These are phyloP conservation scores for Mycena crocata DNA, from an alignment of 768 basidiomycete species.

Conservation along the genomic window DNA sequence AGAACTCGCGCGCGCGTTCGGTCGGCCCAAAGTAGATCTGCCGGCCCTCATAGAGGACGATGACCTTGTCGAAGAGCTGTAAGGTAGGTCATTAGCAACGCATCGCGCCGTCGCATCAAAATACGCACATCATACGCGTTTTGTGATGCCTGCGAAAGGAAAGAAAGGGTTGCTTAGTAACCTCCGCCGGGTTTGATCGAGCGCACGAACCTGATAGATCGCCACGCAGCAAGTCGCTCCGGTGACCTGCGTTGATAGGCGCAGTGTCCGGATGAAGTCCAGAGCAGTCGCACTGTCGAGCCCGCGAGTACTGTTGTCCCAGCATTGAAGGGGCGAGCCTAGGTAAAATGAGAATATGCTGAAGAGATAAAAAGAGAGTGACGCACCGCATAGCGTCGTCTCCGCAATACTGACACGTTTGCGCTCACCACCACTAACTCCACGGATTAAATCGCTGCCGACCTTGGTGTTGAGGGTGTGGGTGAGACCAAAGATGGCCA, in stretches of 20 bases:
- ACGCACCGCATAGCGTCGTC: slow-evolving; percentile 53
- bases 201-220: slow-evolving; percentile 49
- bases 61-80: slow-evolving; percentile 57
- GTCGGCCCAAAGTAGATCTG: slow-evolving; percentile 61
- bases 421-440: slow-evolving; percentile 65
- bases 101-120: not conserved
- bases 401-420: slow-evolving; percentile 75
- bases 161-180: not conserved
- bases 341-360: not conserved
- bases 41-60: slow-evolving; percentile 59
- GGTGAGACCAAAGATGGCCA: slow-evolving; percentile 68
- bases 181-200: not conserved
- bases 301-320: slow-evolving; percentile 57
- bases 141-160: slow-evolving; percentile 43
- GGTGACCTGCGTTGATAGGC: slow-evolving; percentile 53
- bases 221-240: slow-evolving; percentile 56
- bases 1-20: slow-evolving; percentile 54
- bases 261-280: slow-evolving; percentile 58
- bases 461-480: slow-evolving; percentile 71
- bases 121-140: slow-evolving; percentile 50
- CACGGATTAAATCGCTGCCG: slow-evolving; percentile 70
- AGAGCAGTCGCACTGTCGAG: slow-evolving; percentile 49
- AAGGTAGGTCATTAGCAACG: not conserved
- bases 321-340: slow-evolving; percentile 53
- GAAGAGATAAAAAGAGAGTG: not conserved